A percentile compares a stretch with the other conserved stretches of the same genome.
Evolutionary conservation across 352 stramenopile species (phyloP).

Genomic region (Thraustochytrium striatum): DNA sequence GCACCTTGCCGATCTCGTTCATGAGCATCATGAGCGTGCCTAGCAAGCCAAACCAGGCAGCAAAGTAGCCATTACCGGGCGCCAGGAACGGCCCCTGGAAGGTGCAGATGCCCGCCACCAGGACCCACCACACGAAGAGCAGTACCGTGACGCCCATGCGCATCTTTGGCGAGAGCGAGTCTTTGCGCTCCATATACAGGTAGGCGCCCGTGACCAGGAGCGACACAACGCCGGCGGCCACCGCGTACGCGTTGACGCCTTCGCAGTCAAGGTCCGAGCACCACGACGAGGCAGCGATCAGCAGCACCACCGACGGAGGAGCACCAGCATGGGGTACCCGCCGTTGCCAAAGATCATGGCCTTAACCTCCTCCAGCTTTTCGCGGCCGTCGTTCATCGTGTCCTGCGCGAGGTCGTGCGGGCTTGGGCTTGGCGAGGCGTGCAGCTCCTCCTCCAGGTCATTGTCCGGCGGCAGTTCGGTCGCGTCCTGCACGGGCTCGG

Average conservation of each 20-base stretch:
- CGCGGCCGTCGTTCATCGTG: neutral
- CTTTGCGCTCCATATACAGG: constrained; percentile 3
- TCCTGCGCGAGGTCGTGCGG: neutral
- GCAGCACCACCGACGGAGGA: constrained; percentile 38
- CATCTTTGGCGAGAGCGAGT: constrained; percentile 29
- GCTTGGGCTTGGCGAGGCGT: neutral
- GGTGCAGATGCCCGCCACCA: constrained; percentile 44
- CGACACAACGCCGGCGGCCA: constrained; percentile 46
- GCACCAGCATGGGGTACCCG: constrained; percentile 28
- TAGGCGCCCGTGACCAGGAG: constrained; percentile 34
- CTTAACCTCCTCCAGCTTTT: constrained; percentile 19
- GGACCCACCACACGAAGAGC: constrained; percentile 45
- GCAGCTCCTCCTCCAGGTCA: too few species aligned
- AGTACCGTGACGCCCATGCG: constrained; percentile 18
- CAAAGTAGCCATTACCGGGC: constrained; percentile 48
- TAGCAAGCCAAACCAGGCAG: constrained; percentile 35
- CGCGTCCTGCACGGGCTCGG: neutral
- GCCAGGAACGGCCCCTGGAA: constrained; percentile 21
- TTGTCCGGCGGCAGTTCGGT: too few species aligned
- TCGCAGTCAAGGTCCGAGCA: constrained; percentile 37
- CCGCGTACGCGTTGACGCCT: constrained; percentile 26
- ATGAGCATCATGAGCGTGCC: constrained; percentile 19
- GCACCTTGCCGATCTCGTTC: constrained; percentile 12
- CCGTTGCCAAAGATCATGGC: constrained; percentile 43
- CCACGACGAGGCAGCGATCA: neutral